Evolutionary conservation across 768 basidiomycete species (phyloP), one percentile per base, ranked within the genome.

Genomic region (Paxillus rubicundulus): DNA sequence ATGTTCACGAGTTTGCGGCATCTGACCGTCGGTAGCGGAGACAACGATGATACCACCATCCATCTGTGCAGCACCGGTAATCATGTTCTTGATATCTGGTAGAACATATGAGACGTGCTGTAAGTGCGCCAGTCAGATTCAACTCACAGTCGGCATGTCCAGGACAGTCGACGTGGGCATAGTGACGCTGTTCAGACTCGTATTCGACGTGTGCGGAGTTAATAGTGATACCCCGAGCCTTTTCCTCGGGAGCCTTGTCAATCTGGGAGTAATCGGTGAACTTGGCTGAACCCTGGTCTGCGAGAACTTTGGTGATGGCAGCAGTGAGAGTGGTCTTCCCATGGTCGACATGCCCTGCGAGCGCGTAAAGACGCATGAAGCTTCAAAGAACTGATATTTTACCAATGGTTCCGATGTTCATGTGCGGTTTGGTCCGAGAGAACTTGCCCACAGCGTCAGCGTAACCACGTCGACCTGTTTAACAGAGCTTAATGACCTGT

Each of bases 1-100:
- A 74, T 99, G 97, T 77, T 99, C 97, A 63, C 95, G 87, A 45
- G 97, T 99, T 72, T 98, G 96, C 49, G 96, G 97, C 97, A 99
- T 99, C 74, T 98, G 95, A 61, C 97, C 97, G 68, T 99, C 97
- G 10, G 92, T 96, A 28, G 97, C 97, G 45, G 97, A 97, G 28
- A 99, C 97, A 60, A 98, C 91, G 63, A 93, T 92, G 63, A 93
- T 93, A 60, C 88, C 89, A 58, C 91, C 91, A 61, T 98, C 95
- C 87, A 98, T 96, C 68, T 97, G 95, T 32, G 96, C 94, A 50
- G 95, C 95, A 70, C 95, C 95, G 44, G 96, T 98, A 65, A 98
- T 98, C 94, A 97, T 97, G 80, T 97, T 97, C 72, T 96, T 92
- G 66, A 93, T 92, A 73, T 92, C 91, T 92, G 57, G 13, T 21